Base-by-base conservation (phyloP, 371 early-diverging fungal species). In the Catenaria anguillulae region DNA sequence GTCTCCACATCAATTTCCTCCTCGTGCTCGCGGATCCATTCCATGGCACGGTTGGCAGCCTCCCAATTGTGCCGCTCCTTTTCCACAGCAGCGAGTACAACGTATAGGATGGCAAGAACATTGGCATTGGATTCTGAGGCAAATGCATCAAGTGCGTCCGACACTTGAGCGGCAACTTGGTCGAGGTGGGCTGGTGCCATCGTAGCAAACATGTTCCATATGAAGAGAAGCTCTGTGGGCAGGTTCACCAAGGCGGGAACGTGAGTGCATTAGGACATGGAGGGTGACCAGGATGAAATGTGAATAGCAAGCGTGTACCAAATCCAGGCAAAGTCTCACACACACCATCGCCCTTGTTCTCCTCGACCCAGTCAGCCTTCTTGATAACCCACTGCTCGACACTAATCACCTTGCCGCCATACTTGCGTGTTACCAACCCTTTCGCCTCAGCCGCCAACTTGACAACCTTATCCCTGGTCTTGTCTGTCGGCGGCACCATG, bases 311-410 rank as follows among this genome's bases (percentile, higher is more conserved):
- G n/a, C n/a, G n/a, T n/a, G 17, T 29, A 50, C 52, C 52, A 23
- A 50, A 19, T 10, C 52, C 52, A 2, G 52, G 52, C 4, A 29
- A 0, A 8, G 13, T 29, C 58, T 26, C 36, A 29, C 34, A 19
- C 0, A 26, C 26, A n/a, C 8, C 17, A n/a, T 0, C 36, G 5
- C 31, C 34, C 36, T 31, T 0, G 8, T 23, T 26, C 10, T 6
- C 36, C 2, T 12, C 31, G 29, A 58, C n/a, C 29, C 13, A n/a
- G n/a, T n/a, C 43, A 23, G 15, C 33, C 24, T 58, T 58, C 2
- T 29, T n/a, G 15, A 58, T 3, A 13, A 58, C 23, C 24, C 31
- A 58, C 43, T 58, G 58, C 43, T 58, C 58, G 36, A 58, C 58
- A 15, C 21, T 19, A 24, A 58, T 42, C 29, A 58, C 58, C 2